These are phyloP conservation scores for Ophiostoma quercus DNA, from an alignment of 2,329 filamentous ascomycete species.

Conservation along the genomic window DNA sequence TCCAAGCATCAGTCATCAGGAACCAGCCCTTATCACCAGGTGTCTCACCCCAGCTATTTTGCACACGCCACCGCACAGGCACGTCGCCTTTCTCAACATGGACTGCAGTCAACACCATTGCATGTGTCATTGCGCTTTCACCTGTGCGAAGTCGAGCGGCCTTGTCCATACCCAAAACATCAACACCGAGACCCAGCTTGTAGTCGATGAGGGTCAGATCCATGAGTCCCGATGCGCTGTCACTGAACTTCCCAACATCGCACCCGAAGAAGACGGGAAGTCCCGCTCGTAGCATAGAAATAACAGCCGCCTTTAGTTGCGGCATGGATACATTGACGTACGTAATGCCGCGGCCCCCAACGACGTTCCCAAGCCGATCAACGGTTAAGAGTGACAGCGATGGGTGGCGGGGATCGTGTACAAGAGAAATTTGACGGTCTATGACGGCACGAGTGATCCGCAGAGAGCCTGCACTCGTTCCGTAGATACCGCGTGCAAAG, in stretches of 20 bases:
- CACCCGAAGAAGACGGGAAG: slow-evolving; percentile 83
- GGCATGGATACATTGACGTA: slow-evolving; percentile 79
- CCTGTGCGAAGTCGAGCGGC: slow-evolving; percentile 66
- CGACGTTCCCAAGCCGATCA: slow-evolving; percentile 72
- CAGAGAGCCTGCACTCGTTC: slow-evolving; percentile 41
- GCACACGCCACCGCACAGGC: slow-evolving; percentile 65
- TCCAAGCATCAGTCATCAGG: slow-evolving; percentile 78
- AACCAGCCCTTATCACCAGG: slow-evolving; percentile 78
- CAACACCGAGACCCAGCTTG: slow-evolving; percentile 74
- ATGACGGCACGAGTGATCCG: slow-evolving; percentile 58
- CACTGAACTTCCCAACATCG: slow-evolving; percentile 79
- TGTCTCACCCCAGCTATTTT: slow-evolving; percentile 74
- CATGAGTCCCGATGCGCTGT: slow-evolving; percentile 67
- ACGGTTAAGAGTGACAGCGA: slow-evolving; percentile 70
- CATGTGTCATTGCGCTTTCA: slow-evolving; percentile 82
- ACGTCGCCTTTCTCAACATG: slow-evolving; percentile 66
- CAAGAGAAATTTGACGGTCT: slow-evolving; percentile 68
- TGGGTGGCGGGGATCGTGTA: slow-evolving; percentile 77
- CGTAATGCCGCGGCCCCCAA: slow-evolving; percentile 67
- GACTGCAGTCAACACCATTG: slow-evolving; percentile 85
- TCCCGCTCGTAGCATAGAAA: slow-evolving; percentile 72
- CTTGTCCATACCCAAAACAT: slow-evolving; percentile 68
- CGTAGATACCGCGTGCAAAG: slow-evolving; percentile 65
- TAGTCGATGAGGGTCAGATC: slow-evolving; percentile 73
- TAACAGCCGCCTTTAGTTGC: slow-evolving; percentile 65